phyloP scores from a whole-genome alignment of 768 basidiomycete species.

The Cubamyces sp. region DNA sequence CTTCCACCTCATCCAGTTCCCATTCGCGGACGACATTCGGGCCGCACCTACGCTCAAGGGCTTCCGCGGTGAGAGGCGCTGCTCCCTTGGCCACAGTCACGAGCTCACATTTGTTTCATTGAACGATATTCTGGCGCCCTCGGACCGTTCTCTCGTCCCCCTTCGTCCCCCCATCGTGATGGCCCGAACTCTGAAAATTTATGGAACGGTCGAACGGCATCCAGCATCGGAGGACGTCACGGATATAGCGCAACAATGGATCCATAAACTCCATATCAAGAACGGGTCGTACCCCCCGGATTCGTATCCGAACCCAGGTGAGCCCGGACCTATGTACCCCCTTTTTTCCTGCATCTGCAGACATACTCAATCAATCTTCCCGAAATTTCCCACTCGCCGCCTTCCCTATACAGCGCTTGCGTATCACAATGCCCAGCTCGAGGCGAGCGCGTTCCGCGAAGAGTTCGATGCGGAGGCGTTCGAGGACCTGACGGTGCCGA shows the following conservation, averaged over 20 bases:
- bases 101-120: slow-evolving; percentile 14
- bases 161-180: background rate
- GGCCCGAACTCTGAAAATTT: slow-evolving; percentile 6
- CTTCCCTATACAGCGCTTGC: slow-evolving; percentile 61
- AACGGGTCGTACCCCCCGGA: slow-evolving; percentile 86
- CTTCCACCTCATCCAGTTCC: slow-evolving; percentile 91
- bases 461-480: slow-evolving; percentile 79
- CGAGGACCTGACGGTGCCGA: slow-evolving; percentile 83
- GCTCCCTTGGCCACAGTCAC: slow-evolving; percentile 7
- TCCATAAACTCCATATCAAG: slow-evolving; percentile 79
- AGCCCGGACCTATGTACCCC: slow-evolving; percentile 29
- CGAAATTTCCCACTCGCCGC: background rate
- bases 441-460: slow-evolving; percentile 92
- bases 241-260: slow-evolving; percentile 69
- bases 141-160: slow-evolving; percentile 8
- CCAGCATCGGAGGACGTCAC: slow-evolving; percentile 71
- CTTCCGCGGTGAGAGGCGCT: slow-evolving; percentile 54
- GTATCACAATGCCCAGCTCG: slow-evolving; percentile 87
- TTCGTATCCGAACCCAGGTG: slow-evolving; percentile 90
- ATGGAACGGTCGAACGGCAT: background rate
- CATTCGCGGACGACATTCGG: slow-evolving; percentile 94
- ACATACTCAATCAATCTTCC: background rate
- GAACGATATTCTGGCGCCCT: slow-evolving; percentile 4
- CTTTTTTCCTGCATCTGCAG: background rate
- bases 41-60: slow-evolving; percentile 70